Base-by-base conservation (phyloP, 768 basidiomycete species). In the Agrocybe pediades region DNA sequence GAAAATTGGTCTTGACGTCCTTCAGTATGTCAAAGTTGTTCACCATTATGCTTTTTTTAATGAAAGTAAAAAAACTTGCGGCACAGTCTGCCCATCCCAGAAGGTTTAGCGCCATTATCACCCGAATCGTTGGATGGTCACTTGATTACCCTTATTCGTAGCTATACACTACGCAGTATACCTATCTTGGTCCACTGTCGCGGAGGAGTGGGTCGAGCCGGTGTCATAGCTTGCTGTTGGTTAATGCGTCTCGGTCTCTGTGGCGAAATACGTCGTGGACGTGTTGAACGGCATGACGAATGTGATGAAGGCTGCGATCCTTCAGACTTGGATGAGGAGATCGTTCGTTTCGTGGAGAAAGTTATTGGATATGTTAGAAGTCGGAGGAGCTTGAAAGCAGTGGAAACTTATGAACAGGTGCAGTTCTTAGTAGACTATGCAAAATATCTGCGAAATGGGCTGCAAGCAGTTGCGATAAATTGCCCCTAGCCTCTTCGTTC, bases 351-450 rank as follows among this genome's bases (percentile, higher is more conserved):
- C 41, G 86, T 93, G 8, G 86, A 90, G 64, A 78, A 81, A 21
- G 85, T 82, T 1, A 90, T 98, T 49, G 71, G 75, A 6, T 80
- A 93, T 51, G 82, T 95, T 7, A 72, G 95, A 45, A 73, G 81
- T 56, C 73, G 94, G 56, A 74, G 95, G 56, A 94, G 93, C 60
- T 69, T 87, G 52, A 98, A 98, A 67, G 94, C 95, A 1, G 83
- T 98, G 36, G 96, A 98, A 68, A 96, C 93, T 2, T 87, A 90
- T 65, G 93, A 97, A 66, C 95, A 98, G 69, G 96, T 96, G 15
- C 73, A 78, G 58, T 94, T 95, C 63, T 69, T 95, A 45, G 82
- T 87, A 0, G 87, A 91, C 25, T 95, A 83, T 67, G 83, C 92
- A 3, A 82, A 86, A 33, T 84, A 80, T 70, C 53, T 71, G 9